Base-by-base conservation (phyloP, 148 eudicot species). In the Simmondsia chinensis region DNA sequence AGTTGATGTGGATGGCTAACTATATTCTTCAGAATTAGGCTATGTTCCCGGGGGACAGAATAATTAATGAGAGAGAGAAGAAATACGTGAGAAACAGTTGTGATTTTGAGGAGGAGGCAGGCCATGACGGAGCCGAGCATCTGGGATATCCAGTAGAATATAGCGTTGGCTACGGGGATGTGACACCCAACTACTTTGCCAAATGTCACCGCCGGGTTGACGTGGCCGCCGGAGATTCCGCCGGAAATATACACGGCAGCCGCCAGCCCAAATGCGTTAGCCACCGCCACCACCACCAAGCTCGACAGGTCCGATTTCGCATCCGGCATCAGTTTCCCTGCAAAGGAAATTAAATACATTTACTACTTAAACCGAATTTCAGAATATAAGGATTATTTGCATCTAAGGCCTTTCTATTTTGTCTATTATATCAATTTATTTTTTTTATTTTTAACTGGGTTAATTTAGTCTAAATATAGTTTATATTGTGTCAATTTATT, bases 91-190 rank as follows among this genome's bases (percentile, higher is more conserved):
- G 65, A 55, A 54, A 73, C 84, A 0, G 82, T 81, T 42, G 66
- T 21, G 18, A 68, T 20, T 50, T 76, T 89, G 19, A 89, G 71
- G 40, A 89, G 39, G 10, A 81, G 71, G 39, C 95, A 89, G 21
- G 95, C 97, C 43, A 85, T 54, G 6, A 85, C 61, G 24, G 95
- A 71, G n/a, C 69, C 97, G 40, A 89, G 62, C 52, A 89, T 59
- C 40, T 89, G 95, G 0, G 84, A 61, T 25, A 85, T 65, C 87
- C 84, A 81, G 45, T 84, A 84, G 69, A 81, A 76, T 0, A 84
- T 14, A 10, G 97, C 79, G 27, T 70, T 63, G 2, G 79, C 71
- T 14, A 89, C 38, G 0, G 76, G 80, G 10, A 89, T 56, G 61
- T 74, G 95, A 12, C 95, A 71, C 4, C 97, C 87, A 1, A 89